phyloP scores from a whole-genome alignment of 352 stramenopile genomes.

The Globisporangium takayamanum region DNA sequence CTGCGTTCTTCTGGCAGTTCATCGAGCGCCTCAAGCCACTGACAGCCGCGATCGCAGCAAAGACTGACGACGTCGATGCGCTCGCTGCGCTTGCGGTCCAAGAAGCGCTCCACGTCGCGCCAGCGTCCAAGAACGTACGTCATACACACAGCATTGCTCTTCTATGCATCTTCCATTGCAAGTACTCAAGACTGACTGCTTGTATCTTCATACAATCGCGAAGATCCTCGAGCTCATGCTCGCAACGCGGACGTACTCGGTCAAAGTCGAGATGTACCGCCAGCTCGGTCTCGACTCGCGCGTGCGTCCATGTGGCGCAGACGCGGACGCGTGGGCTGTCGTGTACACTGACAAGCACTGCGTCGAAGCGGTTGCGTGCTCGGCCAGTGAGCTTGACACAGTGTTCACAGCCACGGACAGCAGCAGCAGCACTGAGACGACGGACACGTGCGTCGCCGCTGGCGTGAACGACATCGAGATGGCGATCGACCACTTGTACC shows the following conservation, averaged over 20 bases:
- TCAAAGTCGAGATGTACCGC: constrained; percentile 79
- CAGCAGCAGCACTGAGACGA: constrained; percentile 11
- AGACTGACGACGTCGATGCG: constrained; percentile 37
- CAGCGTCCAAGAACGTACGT: constrained; percentile 53
- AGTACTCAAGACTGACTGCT: not conserved
- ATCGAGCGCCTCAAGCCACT: constrained; percentile 37
- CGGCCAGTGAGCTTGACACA: constrained; percentile 31
- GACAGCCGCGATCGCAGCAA: constrained; percentile 25
- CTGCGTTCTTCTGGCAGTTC: constrained; percentile 72
- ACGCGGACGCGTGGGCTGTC: constrained; percentile 60
- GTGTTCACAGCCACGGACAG: not conserved
- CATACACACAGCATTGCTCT: not conserved
- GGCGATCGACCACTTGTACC: constrained; percentile 65
- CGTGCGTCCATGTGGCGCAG: constrained; percentile 40
- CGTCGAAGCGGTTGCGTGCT: constrained; percentile 60
- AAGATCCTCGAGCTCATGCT: constrained; percentile 80
- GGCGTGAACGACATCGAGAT: constrained; percentile 67
- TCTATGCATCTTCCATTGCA: not conserved
- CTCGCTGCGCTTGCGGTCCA: constrained; percentile 42
- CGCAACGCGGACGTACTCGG: constrained; percentile 67
- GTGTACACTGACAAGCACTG: constrained; percentile 65
- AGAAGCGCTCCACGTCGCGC: constrained; percentile 49
- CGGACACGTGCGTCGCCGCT: constrained; percentile 46
- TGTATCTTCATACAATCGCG: constrained; percentile 8
- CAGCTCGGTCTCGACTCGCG: constrained; percentile 75